Conservation (phyloP, 2,329 filamentous ascomycete species). For the Plenodomus tracheiphilus region DNA sequence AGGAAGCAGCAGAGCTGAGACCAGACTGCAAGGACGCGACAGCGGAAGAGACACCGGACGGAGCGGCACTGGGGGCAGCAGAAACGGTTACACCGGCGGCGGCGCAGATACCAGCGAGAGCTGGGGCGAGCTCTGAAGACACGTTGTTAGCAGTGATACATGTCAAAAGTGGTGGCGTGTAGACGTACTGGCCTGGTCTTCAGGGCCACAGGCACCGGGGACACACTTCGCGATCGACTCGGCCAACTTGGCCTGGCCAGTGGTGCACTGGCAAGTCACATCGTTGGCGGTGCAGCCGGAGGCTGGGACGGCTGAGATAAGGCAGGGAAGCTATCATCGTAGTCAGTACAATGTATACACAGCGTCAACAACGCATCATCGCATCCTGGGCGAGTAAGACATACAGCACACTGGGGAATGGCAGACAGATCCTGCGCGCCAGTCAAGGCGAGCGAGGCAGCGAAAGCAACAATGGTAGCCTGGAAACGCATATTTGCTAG, state of each 20-base stretch:
- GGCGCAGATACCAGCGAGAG: slow-evolving; percentile 33
- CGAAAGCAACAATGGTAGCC: slow-evolving; percentile 25
- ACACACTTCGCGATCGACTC: slow-evolving; percentile 48
- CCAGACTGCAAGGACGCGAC: slow-evolving; percentile 5
- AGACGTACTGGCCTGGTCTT: slow-evolving; percentile 46
- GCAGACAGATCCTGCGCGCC: slow-evolving; percentile 30
- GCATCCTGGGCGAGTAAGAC: too few relatives aligned
- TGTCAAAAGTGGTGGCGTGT: neutral
- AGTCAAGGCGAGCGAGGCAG: slow-evolving; percentile 31
- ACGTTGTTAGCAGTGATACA: neutral
- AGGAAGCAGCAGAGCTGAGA: slow-evolving; percentile 3
- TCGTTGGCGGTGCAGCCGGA: slow-evolving; percentile 55
- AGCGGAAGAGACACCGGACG: slow-evolving; percentile 9
- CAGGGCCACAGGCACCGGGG: slow-evolving; percentile 40
- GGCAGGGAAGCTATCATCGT: slow-evolving; percentile 50
- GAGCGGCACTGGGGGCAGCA: slow-evolving; percentile 19
- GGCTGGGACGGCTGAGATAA: slow-evolving; percentile 51
- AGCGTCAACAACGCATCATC: too few relatives aligned
- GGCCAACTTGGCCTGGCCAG: slow-evolving; percentile 40
- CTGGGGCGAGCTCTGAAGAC: slow-evolving; percentile 24
- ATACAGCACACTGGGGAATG: slow-evolving; percentile 42
- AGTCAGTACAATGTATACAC: neutral
- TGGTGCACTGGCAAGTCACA: slow-evolving; percentile 57
- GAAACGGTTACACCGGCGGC: slow-evolving; percentile 30
- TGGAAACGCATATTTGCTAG: slow-evolving; percentile 37